Base-by-base conservation (phyloP, 306 rosid species). In the Medicago arabica region DNA sequence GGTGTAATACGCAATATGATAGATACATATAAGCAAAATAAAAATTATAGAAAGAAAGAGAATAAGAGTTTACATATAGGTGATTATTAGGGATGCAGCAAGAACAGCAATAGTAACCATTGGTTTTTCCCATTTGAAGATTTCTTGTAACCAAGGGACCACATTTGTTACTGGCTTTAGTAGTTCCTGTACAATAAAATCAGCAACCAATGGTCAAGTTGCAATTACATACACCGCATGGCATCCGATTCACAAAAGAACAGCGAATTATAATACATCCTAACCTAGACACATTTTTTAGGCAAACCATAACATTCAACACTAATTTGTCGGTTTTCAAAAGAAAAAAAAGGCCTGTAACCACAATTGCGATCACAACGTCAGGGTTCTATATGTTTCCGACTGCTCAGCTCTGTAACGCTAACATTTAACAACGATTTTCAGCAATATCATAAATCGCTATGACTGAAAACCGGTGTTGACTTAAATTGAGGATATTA, bases 111-210 rank as follows among this genome's bases (percentile, higher is more conserved):
- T 69, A 21, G 98, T 88, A 16, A 31, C 54, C 16, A 71, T 68
- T 21, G 98, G 99, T 58, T 86, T 90, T 82, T 92, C 87, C 99
- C 99, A 92, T 57, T 75, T 49, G 40, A 89, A 53, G 73, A 90
- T 82, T 75, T 85, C 83, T 85, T 84, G 88, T 67, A 88, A 49
- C 92, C 85, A 81, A 9, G 89, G 86, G 74, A 79, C 59, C 38
- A 28, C 75, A 60, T 74, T 50, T 74, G 80, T 76, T 16, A 88
- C 75, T 38, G 97, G 98, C 89, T 85, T 92, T 18, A 92, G 85
- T 44, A 96, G 80, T 82, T 88, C 97, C 98, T 96, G 58, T 21
- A 70, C 5, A 61, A 64, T n/a, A 63, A 74, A 82, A 82, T 46
- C 46, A 72, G 41, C 11, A 28, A 64, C 63, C 28, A 65, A 13